Evolutionary conservation across 176 grass and related monocot species (phyloP).

Genomic region (Luzula sylvatica): DNA sequence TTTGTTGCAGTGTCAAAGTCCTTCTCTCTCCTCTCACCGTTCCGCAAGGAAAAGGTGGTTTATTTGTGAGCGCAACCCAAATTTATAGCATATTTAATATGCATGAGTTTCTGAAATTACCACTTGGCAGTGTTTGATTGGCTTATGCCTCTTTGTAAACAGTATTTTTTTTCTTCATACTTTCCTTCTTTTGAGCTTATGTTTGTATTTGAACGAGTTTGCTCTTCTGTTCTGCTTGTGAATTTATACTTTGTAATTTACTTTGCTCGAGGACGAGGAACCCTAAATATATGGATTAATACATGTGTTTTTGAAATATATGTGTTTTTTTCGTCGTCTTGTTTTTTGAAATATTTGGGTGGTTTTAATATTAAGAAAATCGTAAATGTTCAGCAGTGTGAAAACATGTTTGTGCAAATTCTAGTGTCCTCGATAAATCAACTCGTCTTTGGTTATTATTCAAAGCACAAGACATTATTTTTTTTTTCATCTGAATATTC

Average conservation of each 20-base stretch:
- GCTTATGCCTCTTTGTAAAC: conserved; percentile 18
- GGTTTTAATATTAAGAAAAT: too few relatives aligned
- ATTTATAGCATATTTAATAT: neutral
- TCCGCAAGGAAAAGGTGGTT: conserved; percentile 17
- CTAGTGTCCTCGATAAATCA: too few relatives aligned
- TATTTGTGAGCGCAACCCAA: neutral
- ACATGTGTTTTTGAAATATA: too few relatives aligned
- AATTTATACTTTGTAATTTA: conserved; percentile 24
- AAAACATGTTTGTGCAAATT: too few relatives aligned
- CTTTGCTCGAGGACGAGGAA: neutral
- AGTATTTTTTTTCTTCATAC: conserved; percentile 5
- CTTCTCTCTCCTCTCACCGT: conserved; percentile 19
- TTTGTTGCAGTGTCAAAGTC: conserved; percentile 13
- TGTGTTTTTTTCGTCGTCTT: too few relatives aligned
- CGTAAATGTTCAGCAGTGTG: too few relatives aligned
- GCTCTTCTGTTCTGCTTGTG: neutral
- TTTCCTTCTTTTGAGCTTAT: neutral
- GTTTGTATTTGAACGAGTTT: conserved; percentile 8
- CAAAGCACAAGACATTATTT: too few relatives aligned
- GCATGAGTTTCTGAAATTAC: conserved; percentile 6
- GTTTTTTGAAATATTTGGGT: too few relatives aligned
- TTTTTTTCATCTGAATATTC: too few relatives aligned
- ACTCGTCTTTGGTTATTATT: too few relatives aligned
- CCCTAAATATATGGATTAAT: too few relatives aligned
- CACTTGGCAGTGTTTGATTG: neutral